Percentiles rank a stretch among this genome's conserved stretches.
Conservation (phyloP, 1,139 yeast genomes). For the Saccharomyces hybrid region DNA sequence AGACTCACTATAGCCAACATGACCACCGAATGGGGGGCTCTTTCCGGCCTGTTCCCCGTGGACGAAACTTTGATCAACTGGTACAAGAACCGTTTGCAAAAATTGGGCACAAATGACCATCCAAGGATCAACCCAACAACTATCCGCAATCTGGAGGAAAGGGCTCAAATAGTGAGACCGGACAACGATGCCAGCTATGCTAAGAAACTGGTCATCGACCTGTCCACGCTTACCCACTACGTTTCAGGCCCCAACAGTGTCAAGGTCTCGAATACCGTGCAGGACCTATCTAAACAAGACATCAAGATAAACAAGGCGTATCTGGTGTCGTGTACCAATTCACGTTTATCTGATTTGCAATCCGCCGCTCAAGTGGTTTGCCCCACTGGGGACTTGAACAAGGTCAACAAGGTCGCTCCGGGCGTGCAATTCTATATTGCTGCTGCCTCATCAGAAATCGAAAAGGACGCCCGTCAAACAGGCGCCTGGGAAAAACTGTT, state of each 20-base stretch:
- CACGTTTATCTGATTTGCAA: constrained; percentile 82
- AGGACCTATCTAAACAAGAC: constrained; percentile 63
- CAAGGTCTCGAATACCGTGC: constrained; percentile 72
- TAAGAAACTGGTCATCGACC: constrained; percentile 73
- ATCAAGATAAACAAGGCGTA: constrained; percentile 87
- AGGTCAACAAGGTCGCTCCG: constrained; percentile 67
- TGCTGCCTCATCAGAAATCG: constrained; percentile 92
- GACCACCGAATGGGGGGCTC: constrained; percentile 99
- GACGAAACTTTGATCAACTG: constrained; percentile 70
- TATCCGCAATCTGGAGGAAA: constrained; percentile 33
- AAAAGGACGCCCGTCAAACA: constrained; percentile 76
- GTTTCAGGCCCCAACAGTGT: constrained; percentile 97
- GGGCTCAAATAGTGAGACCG: constrained; percentile 35
- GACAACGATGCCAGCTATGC: constrained; percentile 81
- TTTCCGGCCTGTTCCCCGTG: constrained; percentile 92
- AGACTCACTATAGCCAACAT: constrained; percentile 94
- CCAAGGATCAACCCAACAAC: constrained; percentile 69
- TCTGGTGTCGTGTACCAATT: constrained; percentile 94
- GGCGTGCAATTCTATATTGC: constrained; percentile 95
- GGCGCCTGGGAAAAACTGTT: constrained; percentile 90
- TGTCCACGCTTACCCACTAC: constrained; percentile 79
- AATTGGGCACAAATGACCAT: constrained; percentile 67
- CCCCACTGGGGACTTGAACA: constrained; percentile 24
- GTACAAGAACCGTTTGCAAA: constrained; percentile 56
- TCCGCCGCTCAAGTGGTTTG: constrained; percentile 78